Base-by-base conservation (phyloP, 495 filamentous ascomycete genomes). In the Podospora conica region DNA sequence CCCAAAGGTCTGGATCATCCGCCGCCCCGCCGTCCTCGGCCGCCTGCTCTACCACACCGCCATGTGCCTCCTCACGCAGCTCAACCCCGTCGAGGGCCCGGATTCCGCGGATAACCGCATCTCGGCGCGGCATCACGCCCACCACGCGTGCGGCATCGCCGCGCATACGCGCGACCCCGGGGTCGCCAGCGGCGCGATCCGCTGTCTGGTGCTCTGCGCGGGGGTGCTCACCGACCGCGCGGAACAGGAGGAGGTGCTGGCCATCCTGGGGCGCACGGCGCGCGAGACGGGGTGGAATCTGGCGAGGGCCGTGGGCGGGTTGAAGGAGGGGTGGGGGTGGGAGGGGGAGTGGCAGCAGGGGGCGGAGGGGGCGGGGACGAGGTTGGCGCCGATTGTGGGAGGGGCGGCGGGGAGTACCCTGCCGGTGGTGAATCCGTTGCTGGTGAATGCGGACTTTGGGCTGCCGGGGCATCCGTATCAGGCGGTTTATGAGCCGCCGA, bases 31-130 rank as follows among this genome's bases (percentile, higher is more conserved):
- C 5, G 86, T 93, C 31, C 83, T 96, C 53, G 92, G 89, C 10
- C 86, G 91, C 10, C 82, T 97, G n/a, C 92, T 97, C 68, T 98
- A 96, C 73, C 94, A 97, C 71, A 93, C 90, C 0, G 85, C 89
- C 28, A 87, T 93, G 76, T 87, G 88, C 63, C 74, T 97, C 10
- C 82, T 98, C n/a, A 83, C 89, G 3, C 91, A 93, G 68, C 88
- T 85, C 23, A 88, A 97, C 73, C 93, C 94, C 0, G 66, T 86
- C 55, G 75, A 79, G 20, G 73, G 71, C 0, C 69, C 66, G 18
- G 72, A 85, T 20, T 83, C 82, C 11, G 82, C 86, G 4, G 88
- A 92, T 64, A 91, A 93, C 85, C 85, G 80, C 54, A 81, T 85
- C 12, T 80, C 88, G 65, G 86, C 90, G 69, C 81, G 88, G 61